Evolutionary conservation across 148 eudicot genomes (phyloP).

Genomic region (Hydrangea macrophylla): DNA sequence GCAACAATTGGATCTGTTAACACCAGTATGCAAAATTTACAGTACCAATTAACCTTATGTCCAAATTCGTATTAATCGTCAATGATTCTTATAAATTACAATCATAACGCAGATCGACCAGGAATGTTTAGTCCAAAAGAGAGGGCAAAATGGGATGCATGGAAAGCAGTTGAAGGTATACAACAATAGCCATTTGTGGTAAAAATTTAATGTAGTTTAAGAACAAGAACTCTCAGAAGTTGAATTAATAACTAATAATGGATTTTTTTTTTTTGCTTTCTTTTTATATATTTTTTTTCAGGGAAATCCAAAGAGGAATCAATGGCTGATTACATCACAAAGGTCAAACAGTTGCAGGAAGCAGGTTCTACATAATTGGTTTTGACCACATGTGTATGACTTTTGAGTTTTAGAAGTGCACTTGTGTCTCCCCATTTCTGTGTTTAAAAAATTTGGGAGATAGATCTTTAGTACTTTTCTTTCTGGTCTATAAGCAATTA

Average conservation of each 20-base stretch:
- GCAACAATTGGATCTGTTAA: not conserved
- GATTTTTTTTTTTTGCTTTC: too few species aligned
- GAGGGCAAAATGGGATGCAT: constrained; percentile 10
- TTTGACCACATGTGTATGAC: not conserved
- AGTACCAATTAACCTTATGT: not conserved
- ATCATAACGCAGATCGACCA: not conserved
- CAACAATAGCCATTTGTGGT: not conserved
- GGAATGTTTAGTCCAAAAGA: constrained; percentile 5
- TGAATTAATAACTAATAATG: not conserved
- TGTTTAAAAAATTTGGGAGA: too few species aligned
- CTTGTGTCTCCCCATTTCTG: not conserved
- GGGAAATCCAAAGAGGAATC: not conserved
- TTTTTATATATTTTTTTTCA: not conserved
- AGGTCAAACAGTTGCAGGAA: not conserved
- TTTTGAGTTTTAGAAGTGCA: not conserved
- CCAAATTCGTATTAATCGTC: not conserved
- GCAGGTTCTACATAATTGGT: not conserved
- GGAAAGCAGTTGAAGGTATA: constrained; percentile 7
- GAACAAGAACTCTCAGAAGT: not conserved
- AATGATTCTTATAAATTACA: not conserved
- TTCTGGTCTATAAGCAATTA: not conserved
- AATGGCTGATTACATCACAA: not conserved
- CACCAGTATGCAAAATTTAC: not conserved
- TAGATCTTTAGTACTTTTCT: too few species aligned
- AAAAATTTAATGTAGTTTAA: too few species aligned